Conservation (phyloP, 2,329 filamentous ascomycete genomes). For the Diaporthe destruens region DNA sequence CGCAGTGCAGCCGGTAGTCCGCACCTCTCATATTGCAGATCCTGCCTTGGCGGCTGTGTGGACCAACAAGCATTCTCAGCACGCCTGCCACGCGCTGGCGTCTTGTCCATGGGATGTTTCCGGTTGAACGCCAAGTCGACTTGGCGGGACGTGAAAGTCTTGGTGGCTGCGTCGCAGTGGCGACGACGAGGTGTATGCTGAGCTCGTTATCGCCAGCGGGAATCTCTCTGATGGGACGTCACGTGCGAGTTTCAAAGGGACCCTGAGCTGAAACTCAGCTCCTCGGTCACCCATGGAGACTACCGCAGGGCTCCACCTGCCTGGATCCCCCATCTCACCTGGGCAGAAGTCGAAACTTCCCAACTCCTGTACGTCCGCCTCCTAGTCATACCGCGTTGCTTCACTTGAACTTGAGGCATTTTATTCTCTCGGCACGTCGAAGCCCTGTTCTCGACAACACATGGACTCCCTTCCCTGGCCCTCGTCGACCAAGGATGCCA, state of each 20-base stretch:
- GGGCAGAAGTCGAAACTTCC: constrained; percentile 40
- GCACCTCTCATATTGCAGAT: constrained; percentile 29
- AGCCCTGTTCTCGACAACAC: constrained; percentile 20
- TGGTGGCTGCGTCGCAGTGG: constrained; percentile 34
- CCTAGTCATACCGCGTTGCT: constrained; percentile 28
- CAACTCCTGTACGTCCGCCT: constrained; percentile 32
- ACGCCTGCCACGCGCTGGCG: constrained; percentile 30
- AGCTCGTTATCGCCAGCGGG: constrained; percentile 14
- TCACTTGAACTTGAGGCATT: constrained; percentile 39
- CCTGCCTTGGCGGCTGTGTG: constrained; percentile 32
- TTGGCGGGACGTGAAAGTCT: constrained; percentile 36
- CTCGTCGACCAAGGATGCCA: constrained; percentile 34
- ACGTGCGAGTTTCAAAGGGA: constrained; percentile 34
- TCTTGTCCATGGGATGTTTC: constrained; percentile 24
- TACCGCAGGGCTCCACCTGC: constrained; percentile 36
- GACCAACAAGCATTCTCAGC: constrained; percentile 27
- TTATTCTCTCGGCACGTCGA: constrained; percentile 30
- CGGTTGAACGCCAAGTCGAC: constrained; percentile 30
- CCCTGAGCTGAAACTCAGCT: constrained; percentile 39
- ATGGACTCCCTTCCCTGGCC: constrained; percentile 28
- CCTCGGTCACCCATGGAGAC: constrained; percentile 39
- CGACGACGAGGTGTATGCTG: constrained; percentile 14
- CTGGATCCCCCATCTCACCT: constrained; percentile 41
- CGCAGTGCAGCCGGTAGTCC: constrained; percentile 21
- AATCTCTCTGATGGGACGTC: constrained; percentile 21